These are phyloP conservation scores for Ophiosphaerella herpotricha DNA, from an alignment of 2,329 filamentous ascomycete species.

Conservation along the genomic window DNA sequence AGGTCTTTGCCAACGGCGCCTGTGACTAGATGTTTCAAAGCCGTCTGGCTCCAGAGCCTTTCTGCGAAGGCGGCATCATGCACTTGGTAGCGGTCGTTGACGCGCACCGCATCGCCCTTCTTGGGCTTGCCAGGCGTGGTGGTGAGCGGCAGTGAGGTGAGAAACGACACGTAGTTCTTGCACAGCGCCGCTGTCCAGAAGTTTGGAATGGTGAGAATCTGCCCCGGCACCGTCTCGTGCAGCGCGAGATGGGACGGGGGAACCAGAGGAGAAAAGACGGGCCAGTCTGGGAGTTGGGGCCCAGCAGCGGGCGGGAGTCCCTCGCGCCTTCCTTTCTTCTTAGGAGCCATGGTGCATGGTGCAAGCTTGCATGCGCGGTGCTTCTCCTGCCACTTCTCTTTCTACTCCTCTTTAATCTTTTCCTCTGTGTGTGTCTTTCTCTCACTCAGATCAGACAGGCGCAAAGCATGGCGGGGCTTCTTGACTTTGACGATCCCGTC, in stretches of 20 bases:
- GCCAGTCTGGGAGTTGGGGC: constrained; percentile 64
- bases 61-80: constrained; percentile 76
- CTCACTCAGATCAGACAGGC: background rate
- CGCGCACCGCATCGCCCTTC: constrained; percentile 77
- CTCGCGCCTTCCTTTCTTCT: constrained; percentile 27
- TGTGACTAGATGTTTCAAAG: constrained; percentile 65
- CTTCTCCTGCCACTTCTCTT: background rate
- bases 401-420: background rate
- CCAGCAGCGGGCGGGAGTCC: constrained; percentile 6
- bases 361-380: background rate
- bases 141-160: constrained; percentile 69
- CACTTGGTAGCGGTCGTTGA: constrained; percentile 89
- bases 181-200: constrained; percentile 78
- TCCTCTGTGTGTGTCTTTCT: background rate
- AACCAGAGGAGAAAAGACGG: constrained; percentile 69
- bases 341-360: constrained; percentile 32
- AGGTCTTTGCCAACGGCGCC: constrained; percentile 33
- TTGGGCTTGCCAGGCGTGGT: constrained; percentile 81
- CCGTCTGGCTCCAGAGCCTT: constrained; percentile 76
- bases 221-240: constrained; percentile 61
- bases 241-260: constrained; percentile 68
- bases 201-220: constrained; percentile 73
- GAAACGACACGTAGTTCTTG: constrained; percentile 74
- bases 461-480: too few relatives aligned
- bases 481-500: too few relatives aligned